Base-by-base conservation (phyloP, 495 filamentous ascomycete genomes). In the Penicillium silybi region DNA sequence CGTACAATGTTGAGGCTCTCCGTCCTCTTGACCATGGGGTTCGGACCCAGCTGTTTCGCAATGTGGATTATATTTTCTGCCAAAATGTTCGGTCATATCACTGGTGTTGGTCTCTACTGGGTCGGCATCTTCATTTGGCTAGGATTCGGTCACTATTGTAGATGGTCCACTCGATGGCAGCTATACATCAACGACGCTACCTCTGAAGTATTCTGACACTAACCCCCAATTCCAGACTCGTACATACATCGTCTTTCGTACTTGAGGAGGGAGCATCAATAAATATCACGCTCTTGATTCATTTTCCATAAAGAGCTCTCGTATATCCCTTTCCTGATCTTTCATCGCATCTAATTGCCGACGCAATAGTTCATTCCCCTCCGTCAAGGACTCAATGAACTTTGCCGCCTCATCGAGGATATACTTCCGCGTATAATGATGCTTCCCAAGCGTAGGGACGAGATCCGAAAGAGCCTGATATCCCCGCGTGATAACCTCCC, bases 141-240 rank as follows among this genome's bases (percentile, higher is more conserved):
- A 18, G 64, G 49, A 0, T 59, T 69, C n/a, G 71, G 71, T 17
- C 46, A 52, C 22, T 15, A 50, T 15, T 63, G 54, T 41, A 18
- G 50, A 17, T 70, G 65, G 59, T 57, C 60, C 8, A 51, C 67
- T 25, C 44, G 46, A 4, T 74, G 71, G 71, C 67, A 74, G 41
- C 52, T 74, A 7, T 68, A 71, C 46, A 65, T 71, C 54, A 74
- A 74, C 51, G 65, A 69, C 7, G 67, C 64, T 16, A 69, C 68
- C 0, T 69, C 71, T 23, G 22, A 23, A 23, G 22, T 6, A 23
- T 6, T 23, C 22, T 23, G 22, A 23, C n/a, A n/a, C n/a, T n/a
- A n/a, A n/a, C n/a, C n/a, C n/a, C n/a, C n/a, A n/a, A n/a, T n/a
- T n/a, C n/a, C n/a, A n/a, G n/a, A n/a, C n/a, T n/a, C n/a, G 26